Base-by-base conservation (phyloP, 352 stramenopile species). In the Pythium sp. region DNA sequence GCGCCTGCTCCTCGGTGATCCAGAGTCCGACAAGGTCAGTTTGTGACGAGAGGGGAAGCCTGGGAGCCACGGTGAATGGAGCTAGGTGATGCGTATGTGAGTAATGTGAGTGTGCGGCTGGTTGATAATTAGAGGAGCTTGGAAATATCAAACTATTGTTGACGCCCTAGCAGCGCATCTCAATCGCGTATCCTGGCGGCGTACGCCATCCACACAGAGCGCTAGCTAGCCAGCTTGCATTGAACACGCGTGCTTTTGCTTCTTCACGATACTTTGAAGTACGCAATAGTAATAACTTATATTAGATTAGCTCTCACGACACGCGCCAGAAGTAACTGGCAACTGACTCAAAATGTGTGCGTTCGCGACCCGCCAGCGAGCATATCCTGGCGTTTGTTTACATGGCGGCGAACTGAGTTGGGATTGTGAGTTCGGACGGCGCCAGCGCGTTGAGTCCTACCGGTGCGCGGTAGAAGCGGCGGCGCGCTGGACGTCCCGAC, bases 401-500 rank as follows among this genome's bases (percentile, higher is more conserved):
- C 41, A 49, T 49, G 41, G 41, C 41, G 14, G 41, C 41, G 18
- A 49, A 49, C 41, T 49, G 41, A n/a, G 41, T n/a, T 49, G 41
- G 41, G 15, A 49, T 49, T 6, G 41, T n/a, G 41, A 49, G 41
- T 49, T 49, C 41, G 15, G 54, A 43, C 14, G 78, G 74, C 4
- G 69, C 71, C 43, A 80, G 69, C 38, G 65, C 59, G n/a, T 58
- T 38, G 26, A 68, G 46, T 30, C 75, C 69, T 38, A 75, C 64
- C 15, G 76, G 64, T 51, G 78, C 66, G 63, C 82, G 80, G 55
- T 91, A 89, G 67, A 86, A 91, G 22, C 80, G 79, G 24, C 82
- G 78, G 62, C 76, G 75, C 1, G 68, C 65, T 32, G 76, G 72
- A 38, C 73, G 79, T 38, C 65, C 67, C 18, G 75, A 64, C 4